phyloP scores from a whole-genome alignment of 345 rosid species.

The Limnanthes douglasii region DNA sequence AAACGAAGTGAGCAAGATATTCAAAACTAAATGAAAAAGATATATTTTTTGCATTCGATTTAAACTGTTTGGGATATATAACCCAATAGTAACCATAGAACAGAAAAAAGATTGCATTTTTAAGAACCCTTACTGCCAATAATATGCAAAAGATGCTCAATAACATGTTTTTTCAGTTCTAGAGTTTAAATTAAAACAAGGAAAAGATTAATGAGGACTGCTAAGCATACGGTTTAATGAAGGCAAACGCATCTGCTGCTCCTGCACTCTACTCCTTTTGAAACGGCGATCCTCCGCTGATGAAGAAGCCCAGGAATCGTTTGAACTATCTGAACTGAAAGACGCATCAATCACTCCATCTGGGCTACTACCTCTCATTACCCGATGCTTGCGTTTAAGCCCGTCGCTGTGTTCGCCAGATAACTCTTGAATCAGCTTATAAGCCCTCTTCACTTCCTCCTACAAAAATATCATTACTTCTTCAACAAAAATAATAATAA shows the following conservation, averaged over 20 bases:
- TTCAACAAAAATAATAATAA: background rate
- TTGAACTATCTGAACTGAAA: slow-evolving; percentile 57
- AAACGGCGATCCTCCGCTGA: slow-evolving; percentile 23
- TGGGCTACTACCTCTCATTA: slow-evolving; percentile 38
- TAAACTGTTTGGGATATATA: slow-evolving; percentile 7
- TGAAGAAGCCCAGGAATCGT: slow-evolving; percentile 44
- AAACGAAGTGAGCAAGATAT: no score
- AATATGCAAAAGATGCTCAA: slow-evolving; percentile 7
- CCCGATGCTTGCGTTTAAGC: slow-evolving; percentile 31
- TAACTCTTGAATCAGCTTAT: slow-evolving; percentile 33
- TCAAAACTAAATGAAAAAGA: no score
- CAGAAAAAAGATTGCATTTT: slow-evolving; percentile 10
- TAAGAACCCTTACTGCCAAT: slow-evolving; percentile 6
- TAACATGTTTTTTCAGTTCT: slow-evolving; percentile 11
- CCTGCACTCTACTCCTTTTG: slow-evolving; percentile 52
- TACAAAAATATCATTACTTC: slow-evolving; percentile 9
- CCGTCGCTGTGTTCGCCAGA: slow-evolving; percentile 18
- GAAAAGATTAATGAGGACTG: slow-evolving; percentile 41
- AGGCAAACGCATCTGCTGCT: slow-evolving; percentile 60
- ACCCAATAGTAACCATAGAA: slow-evolving; percentile 8
- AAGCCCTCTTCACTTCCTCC: slow-evolving; percentile 55
- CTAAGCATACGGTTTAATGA: slow-evolving; percentile 41
- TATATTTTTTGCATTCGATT: slow-evolving; percentile 2
- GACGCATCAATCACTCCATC: slow-evolving; percentile 38
- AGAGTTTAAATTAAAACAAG: slow-evolving; percentile 12